Conservation (phyloP, 768 basidiomycete species). For the Collybia nuda region DNA sequence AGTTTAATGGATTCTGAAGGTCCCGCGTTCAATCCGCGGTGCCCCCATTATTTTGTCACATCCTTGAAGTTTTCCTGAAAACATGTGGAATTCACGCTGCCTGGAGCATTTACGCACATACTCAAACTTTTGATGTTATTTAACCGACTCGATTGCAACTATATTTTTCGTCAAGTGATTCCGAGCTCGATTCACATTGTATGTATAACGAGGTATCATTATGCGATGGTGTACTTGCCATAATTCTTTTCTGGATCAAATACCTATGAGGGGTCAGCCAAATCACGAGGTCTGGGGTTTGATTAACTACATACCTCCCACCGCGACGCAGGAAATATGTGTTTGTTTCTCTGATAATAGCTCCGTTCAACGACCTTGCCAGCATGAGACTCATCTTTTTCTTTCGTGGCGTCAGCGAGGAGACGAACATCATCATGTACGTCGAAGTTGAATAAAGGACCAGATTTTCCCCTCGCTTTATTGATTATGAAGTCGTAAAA, state of each 20-base stretch:
- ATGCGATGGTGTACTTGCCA: conserved; percentile 83
- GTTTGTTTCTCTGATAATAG: conserved; percentile 95
- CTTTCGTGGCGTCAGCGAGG: conserved; percentile 89
- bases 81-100: too few species aligned
- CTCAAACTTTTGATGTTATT: too few species aligned
- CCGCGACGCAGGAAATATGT: conserved; percentile 94
- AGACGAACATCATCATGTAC: conserved; percentile 98
- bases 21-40: conserved; percentile 81
- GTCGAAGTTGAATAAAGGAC: conserved; percentile 97
- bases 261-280: conserved; percentile 43
- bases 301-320: conserved; percentile 76
- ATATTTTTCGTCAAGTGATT: too few species aligned
- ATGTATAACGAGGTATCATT: conserved; percentile 4
- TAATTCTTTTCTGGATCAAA: conserved; percentile 95
- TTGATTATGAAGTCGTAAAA: conserved; percentile 99
- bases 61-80: too few species aligned
- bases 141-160: too few species aligned
- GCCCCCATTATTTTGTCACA: conserved; percentile 48
- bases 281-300: background rate
- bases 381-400: conserved; percentile 98
- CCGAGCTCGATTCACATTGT: too few species aligned
- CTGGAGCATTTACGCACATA: too few species aligned
- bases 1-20: conserved; percentile 61
- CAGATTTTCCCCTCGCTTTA: conserved; percentile 97
- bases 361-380: conserved; percentile 97